phyloP scores from a whole-genome alignment of 2,329 filamentous ascomycete species.

The Cladosporium sp. region DNA sequence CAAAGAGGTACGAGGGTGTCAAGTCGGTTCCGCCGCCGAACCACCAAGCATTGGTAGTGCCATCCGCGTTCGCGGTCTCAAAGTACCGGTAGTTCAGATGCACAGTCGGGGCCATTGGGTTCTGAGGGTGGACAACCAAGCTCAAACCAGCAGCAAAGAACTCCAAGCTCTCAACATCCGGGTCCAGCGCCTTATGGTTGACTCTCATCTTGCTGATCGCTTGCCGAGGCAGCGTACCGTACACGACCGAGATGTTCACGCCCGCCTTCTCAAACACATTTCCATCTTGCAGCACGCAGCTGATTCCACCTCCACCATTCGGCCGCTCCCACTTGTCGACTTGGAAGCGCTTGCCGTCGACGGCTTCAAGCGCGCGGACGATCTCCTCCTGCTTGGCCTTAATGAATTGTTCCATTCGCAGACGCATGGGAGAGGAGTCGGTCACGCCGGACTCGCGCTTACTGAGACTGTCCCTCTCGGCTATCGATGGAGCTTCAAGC shows the following conservation, averaged over 20 bases:
- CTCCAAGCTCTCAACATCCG: conserved; percentile 73
- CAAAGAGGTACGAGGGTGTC: conserved; percentile 89
- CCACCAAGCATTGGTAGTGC: conserved; percentile 87
- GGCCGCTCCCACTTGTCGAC: conserved; percentile 82
- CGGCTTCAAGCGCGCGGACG: conserved; percentile 71
- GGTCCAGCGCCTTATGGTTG: conserved; percentile 86
- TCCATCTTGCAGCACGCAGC: conserved; percentile 90
- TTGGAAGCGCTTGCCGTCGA: conserved; percentile 79
- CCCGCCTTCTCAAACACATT: conserved; percentile 98
- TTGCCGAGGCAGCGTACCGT: conserved; percentile 78
- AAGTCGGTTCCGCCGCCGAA: conserved; percentile 94
- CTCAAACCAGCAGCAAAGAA: conserved; percentile 95
- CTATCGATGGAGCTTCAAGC: conserved; percentile 64
- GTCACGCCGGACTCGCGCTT: conserved; percentile 74
- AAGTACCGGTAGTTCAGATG: conserved; percentile 99
- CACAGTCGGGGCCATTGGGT: conserved; percentile 95
- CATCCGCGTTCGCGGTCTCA: conserved; percentile 83
- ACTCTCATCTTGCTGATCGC: conserved; percentile 91
- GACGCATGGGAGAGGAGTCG: conserved; percentile 82
- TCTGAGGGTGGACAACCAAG: conserved; percentile 86
- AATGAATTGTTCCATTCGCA: conserved; percentile 96
- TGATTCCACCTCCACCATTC: conserved; percentile 87
- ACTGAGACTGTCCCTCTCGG: conserved; percentile 74
- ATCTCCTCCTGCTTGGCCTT: conserved; percentile 89
- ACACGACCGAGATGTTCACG: conserved; percentile 91